Base-by-base conservation (phyloP, 164 flowering plant genomes). In the Aristolochia fimbriata region DNA sequence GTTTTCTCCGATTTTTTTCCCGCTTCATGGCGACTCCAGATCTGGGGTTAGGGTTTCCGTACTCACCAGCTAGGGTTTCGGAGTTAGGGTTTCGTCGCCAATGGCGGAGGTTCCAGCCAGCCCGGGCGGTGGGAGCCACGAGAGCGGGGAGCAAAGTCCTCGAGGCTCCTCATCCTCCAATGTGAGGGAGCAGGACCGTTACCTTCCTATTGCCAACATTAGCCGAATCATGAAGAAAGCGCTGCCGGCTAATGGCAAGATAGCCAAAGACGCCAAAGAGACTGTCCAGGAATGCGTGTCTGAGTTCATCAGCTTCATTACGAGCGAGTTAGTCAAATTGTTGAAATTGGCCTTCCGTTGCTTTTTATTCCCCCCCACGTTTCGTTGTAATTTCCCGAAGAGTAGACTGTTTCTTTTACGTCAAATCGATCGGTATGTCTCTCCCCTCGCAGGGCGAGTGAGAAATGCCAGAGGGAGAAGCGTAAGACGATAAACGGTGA, bases 401-500 rank as follows among this genome's bases (percentile, higher is more conserved):
- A 31, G 37, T 3, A 3, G 9, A 37, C 30, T 27, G 30, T 27
- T 27, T 27, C 30, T 37, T 37, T 37, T 7, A 37, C 9, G 8
- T 37, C 8, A 3, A 37, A 37, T 37, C 43, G 1, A 0, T 37
- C 43, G 43, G 9, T 37, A 37, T 7, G 7, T 37, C 12, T 37
- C 43, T 58, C 10, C 19, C 25, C 31, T n/a, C 30, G 43, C 49
- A 85, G 92, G 75, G 92, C 92, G 25, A 86, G 92, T 57, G 89
- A 82, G 65, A 86, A 86, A 70, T 86, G 93, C 61, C 87, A 82
- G 76, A 78, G 70, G 59, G 89, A 86, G 76, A 83, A 86, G 75
- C 69, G 93, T 48, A 83, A 83, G 84, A 86, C 89, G 2, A 79
- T 83, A 15, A 83, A 82, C 76, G 93, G 93, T 0, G 89, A 83